phyloP scores from a whole-genome alignment of 2,329 filamentous ascomycete species.

The Hortaea sp. region DNA sequence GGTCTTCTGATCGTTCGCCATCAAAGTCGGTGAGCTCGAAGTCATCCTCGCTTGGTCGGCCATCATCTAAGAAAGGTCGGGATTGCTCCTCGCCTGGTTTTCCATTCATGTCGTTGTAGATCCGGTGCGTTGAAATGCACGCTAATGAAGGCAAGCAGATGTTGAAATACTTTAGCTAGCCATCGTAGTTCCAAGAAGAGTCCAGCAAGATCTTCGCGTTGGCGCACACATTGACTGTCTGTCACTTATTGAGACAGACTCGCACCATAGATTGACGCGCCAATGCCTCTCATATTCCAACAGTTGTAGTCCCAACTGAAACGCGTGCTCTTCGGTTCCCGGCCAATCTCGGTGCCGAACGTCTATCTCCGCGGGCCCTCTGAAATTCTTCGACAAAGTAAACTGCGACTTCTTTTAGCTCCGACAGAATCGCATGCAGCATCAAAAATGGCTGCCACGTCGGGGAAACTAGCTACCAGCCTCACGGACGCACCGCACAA shows the following conservation, averaged over 20 bases:
- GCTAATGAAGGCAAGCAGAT: too few species aligned
- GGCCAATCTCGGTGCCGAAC: too few species aligned
- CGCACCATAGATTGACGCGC: too few species aligned
- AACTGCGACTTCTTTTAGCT: background rate
- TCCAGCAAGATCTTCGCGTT: too few species aligned
- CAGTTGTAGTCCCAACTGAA: too few species aligned
- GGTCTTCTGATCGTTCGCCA: background rate
- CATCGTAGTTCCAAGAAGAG: too few species aligned
- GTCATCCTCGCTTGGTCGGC: constrained; percentile 2
- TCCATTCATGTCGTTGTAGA: background rate
- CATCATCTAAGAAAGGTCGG: constrained; percentile 3
- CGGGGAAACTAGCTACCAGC: constrained; percentile 9
- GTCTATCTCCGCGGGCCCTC: background rate
- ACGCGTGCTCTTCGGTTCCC: too few species aligned
- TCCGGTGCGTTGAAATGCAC: too few species aligned
- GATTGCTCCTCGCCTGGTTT: constrained; percentile 3
- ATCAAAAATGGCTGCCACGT: constrained; percentile 5
- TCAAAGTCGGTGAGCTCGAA: constrained; percentile 3
- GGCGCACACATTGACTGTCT: too few species aligned
- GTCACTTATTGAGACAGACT: too few species aligned
- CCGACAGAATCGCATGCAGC: background rate
- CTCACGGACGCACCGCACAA: constrained; percentile 43
- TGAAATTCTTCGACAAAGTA: background rate
- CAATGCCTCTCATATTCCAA: too few species aligned
- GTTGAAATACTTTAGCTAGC: too few species aligned